phyloP scores from a whole-genome alignment of 2,329 filamentous ascomycete genomes.

The Ophiostoma australiae region DNA sequence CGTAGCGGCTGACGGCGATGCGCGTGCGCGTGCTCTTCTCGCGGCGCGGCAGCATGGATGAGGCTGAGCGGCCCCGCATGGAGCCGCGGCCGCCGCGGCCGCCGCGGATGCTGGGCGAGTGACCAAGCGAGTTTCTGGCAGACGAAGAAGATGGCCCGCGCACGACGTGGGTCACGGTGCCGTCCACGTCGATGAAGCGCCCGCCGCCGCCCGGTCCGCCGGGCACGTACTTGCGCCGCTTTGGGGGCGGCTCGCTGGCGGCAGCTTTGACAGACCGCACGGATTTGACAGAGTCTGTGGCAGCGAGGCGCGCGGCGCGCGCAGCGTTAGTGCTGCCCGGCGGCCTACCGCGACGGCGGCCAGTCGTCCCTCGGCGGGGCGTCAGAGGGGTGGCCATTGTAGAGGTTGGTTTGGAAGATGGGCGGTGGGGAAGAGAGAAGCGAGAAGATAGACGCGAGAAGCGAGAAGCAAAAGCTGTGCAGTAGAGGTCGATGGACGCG shows the following conservation, averaged over 20 bases:
- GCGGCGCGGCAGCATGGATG: slow-evolving; percentile 49
- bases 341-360: slow-evolving; percentile 46
- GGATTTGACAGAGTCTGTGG: slow-evolving; percentile 27
- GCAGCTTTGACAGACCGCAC: not conserved
- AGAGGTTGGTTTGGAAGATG: not conserved
- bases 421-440: not conserved
- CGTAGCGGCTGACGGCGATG: slow-evolving; percentile 47
- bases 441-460: not conserved
- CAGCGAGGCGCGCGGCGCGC: slow-evolving; percentile 37
- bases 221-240: slow-evolving; percentile 74
- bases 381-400: slow-evolving; percentile 34
- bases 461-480: not conserved
- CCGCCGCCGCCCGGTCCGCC: slow-evolving; percentile 83
- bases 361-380: slow-evolving; percentile 41
- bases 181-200: slow-evolving; percentile 71
- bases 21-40: slow-evolving; percentile 55
- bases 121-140: slow-evolving; percentile 36
- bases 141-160: slow-evolving; percentile 38
- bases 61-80: slow-evolving; percentile 29
- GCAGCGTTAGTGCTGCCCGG: slow-evolving; percentile 33
- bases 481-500: not conserved
- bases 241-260: slow-evolving; percentile 58
- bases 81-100: slow-evolving; percentile 28
- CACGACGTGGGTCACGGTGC: slow-evolving; percentile 35
- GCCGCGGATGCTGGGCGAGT: slow-evolving; percentile 44